Conservation (phyloP, 2,329 filamentous ascomycete genomes). For the Sphaerulina musiva region DNA sequence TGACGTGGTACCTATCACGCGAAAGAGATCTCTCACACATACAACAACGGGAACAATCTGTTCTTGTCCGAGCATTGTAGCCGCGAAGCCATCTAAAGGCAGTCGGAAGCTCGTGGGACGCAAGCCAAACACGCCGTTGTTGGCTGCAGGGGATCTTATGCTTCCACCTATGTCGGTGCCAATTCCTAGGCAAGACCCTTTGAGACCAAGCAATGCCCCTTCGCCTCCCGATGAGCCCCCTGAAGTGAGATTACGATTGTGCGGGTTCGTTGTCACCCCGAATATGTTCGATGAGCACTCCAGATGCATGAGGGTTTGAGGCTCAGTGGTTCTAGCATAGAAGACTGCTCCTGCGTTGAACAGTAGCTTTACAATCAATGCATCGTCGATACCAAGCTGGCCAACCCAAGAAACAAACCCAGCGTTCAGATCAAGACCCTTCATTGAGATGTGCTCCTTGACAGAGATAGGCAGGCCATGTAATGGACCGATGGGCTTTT, state of each 20-base stretch:
- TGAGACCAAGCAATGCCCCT: constrained; percentile 48
- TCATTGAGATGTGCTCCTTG: constrained; percentile 49
- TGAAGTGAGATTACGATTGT: constrained; percentile 45
- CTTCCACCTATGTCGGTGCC: constrained; percentile 48
- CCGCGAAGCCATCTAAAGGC: constrained; percentile 38
- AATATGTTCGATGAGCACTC: constrained; percentile 49
- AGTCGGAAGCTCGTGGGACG: constrained; percentile 42
- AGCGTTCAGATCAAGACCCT: constrained; percentile 44
- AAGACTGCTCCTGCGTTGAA: constrained; percentile 47
- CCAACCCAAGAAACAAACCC: constrained; percentile 48
- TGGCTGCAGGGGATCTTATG: constrained; percentile 45
- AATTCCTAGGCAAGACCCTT: constrained; percentile 49
- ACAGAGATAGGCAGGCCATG: constrained; percentile 48
- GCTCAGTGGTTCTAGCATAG: constrained; percentile 49
- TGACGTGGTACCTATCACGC: neutral
- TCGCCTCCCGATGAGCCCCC: constrained; percentile 54
- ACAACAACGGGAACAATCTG: constrained; percentile 35
- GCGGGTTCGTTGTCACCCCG: constrained; percentile 50
- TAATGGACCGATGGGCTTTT: constrained; percentile 39
- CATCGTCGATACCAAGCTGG: constrained; percentile 41
- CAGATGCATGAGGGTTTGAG: constrained; percentile 51
- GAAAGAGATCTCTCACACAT: neutral
- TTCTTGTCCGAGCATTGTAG: constrained; percentile 43
- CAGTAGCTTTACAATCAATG: constrained; percentile 43
- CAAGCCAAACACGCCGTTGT: constrained; percentile 43